Conservation (phyloP, 768 basidiomycete genomes). For the Serendipita vermifera region DNA sequence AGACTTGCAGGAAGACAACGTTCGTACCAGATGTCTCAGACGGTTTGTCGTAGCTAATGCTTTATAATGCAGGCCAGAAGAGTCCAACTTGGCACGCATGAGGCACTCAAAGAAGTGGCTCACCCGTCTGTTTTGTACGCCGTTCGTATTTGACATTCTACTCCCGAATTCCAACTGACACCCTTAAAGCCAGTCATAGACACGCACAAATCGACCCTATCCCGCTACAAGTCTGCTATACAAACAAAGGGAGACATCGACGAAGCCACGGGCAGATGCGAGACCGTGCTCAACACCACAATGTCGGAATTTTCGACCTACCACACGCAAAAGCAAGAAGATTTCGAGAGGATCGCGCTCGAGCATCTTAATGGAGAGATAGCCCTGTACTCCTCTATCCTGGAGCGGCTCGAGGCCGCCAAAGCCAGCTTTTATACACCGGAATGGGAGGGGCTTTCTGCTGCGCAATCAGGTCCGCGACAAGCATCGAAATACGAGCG, state of each 20-base stretch:
- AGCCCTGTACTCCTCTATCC: slow-evolving; percentile 53
- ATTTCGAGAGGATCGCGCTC: slow-evolving; percentile 43
- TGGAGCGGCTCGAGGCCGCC: slow-evolving; percentile 45
- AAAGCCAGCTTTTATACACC: slow-evolving; percentile 41
- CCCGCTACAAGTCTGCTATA: slow-evolving; percentile 48
- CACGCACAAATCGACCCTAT: slow-evolving; percentile 58
- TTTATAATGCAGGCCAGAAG: slow-evolving; percentile 47
- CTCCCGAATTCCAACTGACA: slow-evolving; percentile 2
- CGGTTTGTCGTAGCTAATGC: too few relatives aligned
- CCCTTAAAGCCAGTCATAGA: slow-evolving; percentile 46
- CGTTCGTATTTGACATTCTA: slow-evolving; percentile 25
- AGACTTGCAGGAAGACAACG: slow-evolving; percentile 69
- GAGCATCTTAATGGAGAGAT: slow-evolving; percentile 75
- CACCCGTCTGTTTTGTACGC: slow-evolving; percentile 64
- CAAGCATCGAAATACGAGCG: slow-evolving; percentile 65
- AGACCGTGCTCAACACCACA: slow-evolving; percentile 77
- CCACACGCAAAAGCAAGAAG: slow-evolving; percentile 59
- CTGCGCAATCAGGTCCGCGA: slow-evolving; percentile 32
- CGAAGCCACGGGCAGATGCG: slow-evolving; percentile 59
- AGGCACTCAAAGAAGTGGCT: slow-evolving; percentile 59
- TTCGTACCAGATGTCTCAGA: slow-evolving; percentile 27
- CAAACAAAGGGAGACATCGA: slow-evolving; percentile 38
- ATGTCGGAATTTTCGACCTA: slow-evolving; percentile 81
- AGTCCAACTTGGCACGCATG: slow-evolving; percentile 61
- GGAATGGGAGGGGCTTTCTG: slow-evolving; percentile 33